A percentile compares a stretch with the other conserved stretches of the same genome.
Evolutionary conservation across 1,284 basidiomycete genomes (phyloP).

Genomic region (Cutaneotrichosporon cutaneum): DNA sequence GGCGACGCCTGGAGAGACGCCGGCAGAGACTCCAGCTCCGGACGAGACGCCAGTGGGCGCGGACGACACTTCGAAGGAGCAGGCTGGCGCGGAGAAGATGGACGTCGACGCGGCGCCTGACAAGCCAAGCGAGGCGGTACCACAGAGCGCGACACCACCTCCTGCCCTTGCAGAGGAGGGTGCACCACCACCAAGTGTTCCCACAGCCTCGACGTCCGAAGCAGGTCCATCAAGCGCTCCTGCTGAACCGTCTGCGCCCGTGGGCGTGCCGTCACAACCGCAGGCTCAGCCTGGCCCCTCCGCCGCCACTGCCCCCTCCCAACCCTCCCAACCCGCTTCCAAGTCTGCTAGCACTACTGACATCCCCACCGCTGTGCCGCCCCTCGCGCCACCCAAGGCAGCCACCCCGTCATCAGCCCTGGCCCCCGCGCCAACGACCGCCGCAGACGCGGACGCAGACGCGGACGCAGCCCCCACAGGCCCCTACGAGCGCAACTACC

Average conservation of each 20-base stretch:
- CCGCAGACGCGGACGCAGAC: not conserved
- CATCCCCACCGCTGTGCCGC: not conserved
- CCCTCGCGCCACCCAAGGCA: not conserved
- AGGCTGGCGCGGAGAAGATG: not conserved
- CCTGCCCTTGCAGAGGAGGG: not conserved
- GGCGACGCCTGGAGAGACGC: not conserved
- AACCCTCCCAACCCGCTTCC: not conserved
- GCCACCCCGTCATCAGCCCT: not conserved
- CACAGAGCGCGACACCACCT: not conserved
- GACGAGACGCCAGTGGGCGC: not conserved
- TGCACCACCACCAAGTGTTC: not conserved
- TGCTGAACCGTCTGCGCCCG: not conserved
- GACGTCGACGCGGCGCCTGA: not conserved
- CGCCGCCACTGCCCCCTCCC: not conserved
- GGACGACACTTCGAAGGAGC: not conserved
- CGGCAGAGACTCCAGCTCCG: conserved; percentile 4
- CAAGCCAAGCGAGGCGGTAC: not conserved
- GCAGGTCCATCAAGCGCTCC: not conserved
- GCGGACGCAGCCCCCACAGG: conserved; percentile 16
- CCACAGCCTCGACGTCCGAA: too few relatives aligned
- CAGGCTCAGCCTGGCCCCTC: not conserved
- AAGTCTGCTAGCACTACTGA: not conserved
- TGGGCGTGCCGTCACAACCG: not conserved
- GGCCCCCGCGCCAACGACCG: not conserved
- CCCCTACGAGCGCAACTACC: conserved; percentile 51